These are phyloP conservation scores for Boletus tomentosulus DNA, from an alignment of 768 basidiomycete genomes.

Conservation along the genomic window DNA sequence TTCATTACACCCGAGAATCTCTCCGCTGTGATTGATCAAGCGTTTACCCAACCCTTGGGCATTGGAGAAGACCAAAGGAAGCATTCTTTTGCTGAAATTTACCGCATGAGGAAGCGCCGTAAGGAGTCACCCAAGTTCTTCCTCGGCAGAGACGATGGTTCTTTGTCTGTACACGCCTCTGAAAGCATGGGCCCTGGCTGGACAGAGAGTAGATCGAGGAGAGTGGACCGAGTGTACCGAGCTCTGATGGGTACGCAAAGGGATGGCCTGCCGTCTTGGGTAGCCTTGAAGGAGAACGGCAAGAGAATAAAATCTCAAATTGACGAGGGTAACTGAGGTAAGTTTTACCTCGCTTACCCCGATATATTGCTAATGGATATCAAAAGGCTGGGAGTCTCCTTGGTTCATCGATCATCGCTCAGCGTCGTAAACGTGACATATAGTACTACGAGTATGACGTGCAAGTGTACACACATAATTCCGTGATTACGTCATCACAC, in stretches of 20 bases:
- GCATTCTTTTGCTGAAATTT: slow-evolving; percentile 13
- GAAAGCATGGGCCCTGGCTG: slow-evolving; percentile 30
- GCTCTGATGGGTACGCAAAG: slow-evolving; percentile 27
- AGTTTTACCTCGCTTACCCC: not conserved
- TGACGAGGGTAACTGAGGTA: slow-evolving; percentile 14
- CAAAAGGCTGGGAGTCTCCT: not conserved
- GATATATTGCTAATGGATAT: slow-evolving; percentile 1
- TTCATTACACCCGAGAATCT: slow-evolving; percentile 75
- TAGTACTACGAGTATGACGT: too few relatives aligned
- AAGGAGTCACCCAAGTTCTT: slow-evolving; percentile 21
- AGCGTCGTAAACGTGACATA: not conserved
- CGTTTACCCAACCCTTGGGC: slow-evolving; percentile 39
- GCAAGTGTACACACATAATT: not conserved
- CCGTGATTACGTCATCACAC: not conserved
- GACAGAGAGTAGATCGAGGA: slow-evolving; percentile 25
- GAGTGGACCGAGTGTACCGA: slow-evolving; percentile 23
- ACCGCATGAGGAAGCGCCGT: slow-evolving; percentile 9
- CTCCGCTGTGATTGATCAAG: slow-evolving; percentile 56
- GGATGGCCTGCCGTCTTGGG: slow-evolving; percentile 32
- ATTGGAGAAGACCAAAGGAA: slow-evolving; percentile 18
- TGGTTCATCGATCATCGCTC: too few relatives aligned
- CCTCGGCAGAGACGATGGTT: slow-evolving; percentile 25
- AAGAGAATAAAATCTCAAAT: slow-evolving; percentile 17
- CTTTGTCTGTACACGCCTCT: not conserved
- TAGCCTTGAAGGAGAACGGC: slow-evolving; percentile 29